Evolutionary conservation across 2,329 filamentous ascomycete genomes (phyloP).

Genomic region (Colletotrichum gloeosporioides): DNA sequence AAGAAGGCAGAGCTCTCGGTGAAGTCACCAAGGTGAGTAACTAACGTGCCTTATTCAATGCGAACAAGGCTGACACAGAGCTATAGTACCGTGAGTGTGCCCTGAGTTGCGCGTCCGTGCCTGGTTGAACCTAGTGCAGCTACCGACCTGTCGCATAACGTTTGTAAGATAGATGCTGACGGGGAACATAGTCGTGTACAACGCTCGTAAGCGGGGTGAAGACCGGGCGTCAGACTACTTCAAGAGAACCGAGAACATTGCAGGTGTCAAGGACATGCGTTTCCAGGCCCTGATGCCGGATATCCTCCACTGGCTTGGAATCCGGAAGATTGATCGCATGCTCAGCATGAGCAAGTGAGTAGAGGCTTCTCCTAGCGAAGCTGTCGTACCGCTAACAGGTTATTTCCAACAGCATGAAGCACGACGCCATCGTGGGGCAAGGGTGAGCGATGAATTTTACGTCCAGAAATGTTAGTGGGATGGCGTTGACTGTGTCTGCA

Average conservation of each 20-base stretch:
- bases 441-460: constrained; percentile 55
- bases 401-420: constrained; percentile 72
- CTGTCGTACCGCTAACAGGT: neutral
- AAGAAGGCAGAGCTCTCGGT: constrained; percentile 91
- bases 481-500: constrained; percentile 31
- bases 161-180: neutral
- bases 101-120: neutral
- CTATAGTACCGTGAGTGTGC: constrained; percentile 50
- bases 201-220: constrained; percentile 79
- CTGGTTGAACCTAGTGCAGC: neutral
- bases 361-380: neutral
- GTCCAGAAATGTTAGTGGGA: neutral
- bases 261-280: constrained; percentile 94
- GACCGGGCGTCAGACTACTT: constrained; percentile 93
- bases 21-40: constrained; percentile 89
- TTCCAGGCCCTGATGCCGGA: constrained; percentile 99
- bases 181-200: constrained; percentile 64
- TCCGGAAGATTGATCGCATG: constrained; percentile 98
- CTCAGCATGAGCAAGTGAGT: constrained; percentile 95
- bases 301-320: constrained; percentile 96
- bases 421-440: constrained; percentile 86
- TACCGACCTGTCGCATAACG: neutral
- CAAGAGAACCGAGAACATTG: constrained; percentile 96
- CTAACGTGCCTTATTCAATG: neutral
- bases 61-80: constrained; percentile 31